These are phyloP conservation scores for Nicotiana obtusifolia DNA, from an alignment of 257 asterid genomes.

Conservation along the genomic window DNA sequence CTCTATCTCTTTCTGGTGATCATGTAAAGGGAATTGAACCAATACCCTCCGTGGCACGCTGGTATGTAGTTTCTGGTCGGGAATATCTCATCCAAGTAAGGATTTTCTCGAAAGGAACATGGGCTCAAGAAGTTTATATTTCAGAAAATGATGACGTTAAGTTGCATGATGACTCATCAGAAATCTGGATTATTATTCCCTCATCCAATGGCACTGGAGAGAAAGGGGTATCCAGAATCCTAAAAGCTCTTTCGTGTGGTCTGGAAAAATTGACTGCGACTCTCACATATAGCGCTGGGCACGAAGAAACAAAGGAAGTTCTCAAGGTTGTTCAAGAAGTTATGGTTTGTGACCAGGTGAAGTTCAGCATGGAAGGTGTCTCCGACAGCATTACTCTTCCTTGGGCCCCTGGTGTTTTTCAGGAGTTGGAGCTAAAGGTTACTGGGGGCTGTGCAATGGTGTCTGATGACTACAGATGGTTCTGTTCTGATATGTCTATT, in stretches of 20 bases:
- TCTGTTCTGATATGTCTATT: slow-evolving; percentile 63
- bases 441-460: slow-evolving; percentile 85
- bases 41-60: slow-evolving; percentile 57
- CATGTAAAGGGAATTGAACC: slow-evolving; percentile 39
- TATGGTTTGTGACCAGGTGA: slow-evolving; percentile 85
- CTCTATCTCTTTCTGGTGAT: slow-evolving; percentile 51
- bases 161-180: slow-evolving; percentile 47
- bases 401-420: slow-evolving; percentile 76
- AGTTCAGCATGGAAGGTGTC: slow-evolving; percentile 35
- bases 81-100: slow-evolving; percentile 56
- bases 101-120: slow-evolving; percentile 66
- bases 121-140: slow-evolving; percentile 57
- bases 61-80: slow-evolving; percentile 78
- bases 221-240: slow-evolving; percentile 38
- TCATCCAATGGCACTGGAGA: slow-evolving; percentile 33
- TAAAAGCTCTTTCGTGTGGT: slow-evolving; percentile 60
- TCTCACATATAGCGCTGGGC: slow-evolving; percentile 51
- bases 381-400: slow-evolving; percentile 58
- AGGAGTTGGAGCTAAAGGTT: slow-evolving; percentile 77
- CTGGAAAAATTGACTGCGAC: slow-evolving; percentile 76
- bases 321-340: slow-evolving; percentile 82
- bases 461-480: slow-evolving; percentile 80
- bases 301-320: slow-evolving; percentile 49
- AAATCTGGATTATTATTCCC: slow-evolving; percentile 63
- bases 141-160: slow-evolving; percentile 62